Evolutionary conservation across 2,329 filamentous ascomycete genomes (phyloP), one percentile per base, ranked within the genome.

Genomic region (Davidsoniella eucalypti): DNA sequence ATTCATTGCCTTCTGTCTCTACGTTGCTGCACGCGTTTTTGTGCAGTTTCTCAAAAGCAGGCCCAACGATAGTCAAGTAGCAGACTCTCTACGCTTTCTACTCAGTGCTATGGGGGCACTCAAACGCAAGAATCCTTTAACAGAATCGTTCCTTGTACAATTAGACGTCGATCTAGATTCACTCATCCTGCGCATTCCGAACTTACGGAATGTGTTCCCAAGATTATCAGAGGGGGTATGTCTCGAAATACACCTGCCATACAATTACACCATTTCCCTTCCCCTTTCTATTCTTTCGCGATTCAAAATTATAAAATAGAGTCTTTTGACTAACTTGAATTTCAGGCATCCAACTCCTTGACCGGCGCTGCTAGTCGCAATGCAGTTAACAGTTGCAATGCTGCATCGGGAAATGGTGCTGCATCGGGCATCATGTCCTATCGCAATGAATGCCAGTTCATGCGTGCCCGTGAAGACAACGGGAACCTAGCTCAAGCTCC

Each of bases 1-100:
- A 0, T 96, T 95, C 62, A 83, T 94, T 58, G 87, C 87, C 0
- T 96, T 96, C 64, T 94, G 87, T 60, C 74, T 98, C 41, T 96
- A 95, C 58, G 88, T 96, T n/a, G 84, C 90, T 9, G 86, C 90
- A 18, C 78, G 92, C 47, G 90, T 96, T 0, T 96, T 96, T 60
- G 82, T 96, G 6, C 90, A 96, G 62, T 95, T 93, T 59, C 72
- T 96, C n/a, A 95, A 94, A 64, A 92, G 84, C 51, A 75, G 83
- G n/a, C 87, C 88, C 0, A 82, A 90, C 26, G 90, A 96, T 63
- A 78, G 72, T 60, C 84, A 78, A 63, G 84, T 78, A 56, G 78
- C 71, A 16, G 82, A 90, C 51, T 88, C 87, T 0, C 68, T 96
- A n/a, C 81, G 88, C 51, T 96, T 98, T 61, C 72, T 96, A 14